Evolutionary conservation across 768 basidiomycete genomes (phyloP), one percentile per base, ranked within the genome.

Genomic region (Boletus rubropictus): DNA sequence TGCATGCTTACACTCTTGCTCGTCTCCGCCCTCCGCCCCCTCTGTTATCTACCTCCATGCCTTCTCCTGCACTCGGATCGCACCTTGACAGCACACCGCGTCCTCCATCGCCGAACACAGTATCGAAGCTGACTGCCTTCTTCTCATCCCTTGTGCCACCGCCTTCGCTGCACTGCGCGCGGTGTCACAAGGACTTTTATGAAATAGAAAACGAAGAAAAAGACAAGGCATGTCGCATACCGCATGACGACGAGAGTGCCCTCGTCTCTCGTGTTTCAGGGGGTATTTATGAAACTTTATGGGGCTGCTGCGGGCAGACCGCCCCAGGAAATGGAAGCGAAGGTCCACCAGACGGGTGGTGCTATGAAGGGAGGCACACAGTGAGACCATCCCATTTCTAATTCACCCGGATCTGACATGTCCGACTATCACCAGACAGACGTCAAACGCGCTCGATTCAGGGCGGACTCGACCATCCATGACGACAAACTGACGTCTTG

Each of bases 291-390:
- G 75, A 78, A 61, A 78, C 87, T 0, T 67, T 81, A 2, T 90
- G 80, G 77, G 79, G 76, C 3, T 90, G 88, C 66, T 90, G 87
- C 62, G 83, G 78, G 7, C 72, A 75, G 57, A 82, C 77, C 0
- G 82, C 81, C 6, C 81, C 86, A 21, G 87, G 87, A 0, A 80
- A 84, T 52, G 87, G 88, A 1, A 83, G 86, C 51, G 83, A 84
- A 69, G 87, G 87, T 0, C 87, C 88, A 1, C 88, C 87, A 1
- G 85, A 88, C 59, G 88, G 87, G 1, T 90, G 86, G 86, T 90
- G 87, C 57, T 89, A 88, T 56, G 86, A 89, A 62, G 87, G 87
- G 4, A 78, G 75, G 62, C 87, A 90, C 62, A 89, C 87, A 7
- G 80, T 75, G 35, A 48, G 59, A 41, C 17, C 14, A 11, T 21